Percentiles rank a stretch among this genome's conserved stretches.
Conservation (phyloP, 257 asterid species). For the Knoxia roxburghii region DNA sequence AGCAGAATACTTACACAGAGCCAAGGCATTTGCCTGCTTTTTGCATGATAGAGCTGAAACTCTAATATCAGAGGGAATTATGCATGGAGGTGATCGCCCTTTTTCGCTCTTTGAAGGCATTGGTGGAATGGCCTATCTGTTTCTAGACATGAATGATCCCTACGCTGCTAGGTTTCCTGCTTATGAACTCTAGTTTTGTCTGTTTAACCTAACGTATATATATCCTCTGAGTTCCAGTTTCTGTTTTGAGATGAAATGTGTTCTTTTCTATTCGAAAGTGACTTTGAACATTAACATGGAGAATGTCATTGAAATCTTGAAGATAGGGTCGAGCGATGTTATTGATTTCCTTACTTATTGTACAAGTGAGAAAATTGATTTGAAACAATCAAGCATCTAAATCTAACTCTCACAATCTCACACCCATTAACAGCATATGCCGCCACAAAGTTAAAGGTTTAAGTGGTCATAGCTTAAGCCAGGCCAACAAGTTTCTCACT, state of each 20-base stretch:
- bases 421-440: neutral
- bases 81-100: constrained; percentile 81
- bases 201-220: neutral
- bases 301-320: neutral
- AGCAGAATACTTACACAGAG: constrained; percentile 56
- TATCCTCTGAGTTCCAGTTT: neutral
- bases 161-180: constrained; percentile 60
- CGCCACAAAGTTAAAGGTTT: neutral
- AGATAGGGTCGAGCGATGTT: constrained; percentile 12
- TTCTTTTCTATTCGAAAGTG: neutral
- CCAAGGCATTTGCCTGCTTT: constrained; percentile 71
- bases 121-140: constrained; percentile 65
- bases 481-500: constrained; percentile 88
- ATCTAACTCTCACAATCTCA: constrained; percentile 4
- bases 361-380: constrained; percentile 6
- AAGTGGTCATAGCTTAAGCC: constrained; percentile 22
- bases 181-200: constrained; percentile 46
- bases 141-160: constrained; percentile 64
- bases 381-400: neutral
- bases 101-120: constrained; percentile 74
- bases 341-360: constrained; percentile 7
- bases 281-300: neutral
- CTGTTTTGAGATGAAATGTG: neutral
- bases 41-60: constrained; percentile 49
- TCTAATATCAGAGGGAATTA: constrained; percentile 55